Evolutionary conservation across 768 basidiomycete species (phyloP).

Genomic region (Leccinum incarnatum): DNA sequence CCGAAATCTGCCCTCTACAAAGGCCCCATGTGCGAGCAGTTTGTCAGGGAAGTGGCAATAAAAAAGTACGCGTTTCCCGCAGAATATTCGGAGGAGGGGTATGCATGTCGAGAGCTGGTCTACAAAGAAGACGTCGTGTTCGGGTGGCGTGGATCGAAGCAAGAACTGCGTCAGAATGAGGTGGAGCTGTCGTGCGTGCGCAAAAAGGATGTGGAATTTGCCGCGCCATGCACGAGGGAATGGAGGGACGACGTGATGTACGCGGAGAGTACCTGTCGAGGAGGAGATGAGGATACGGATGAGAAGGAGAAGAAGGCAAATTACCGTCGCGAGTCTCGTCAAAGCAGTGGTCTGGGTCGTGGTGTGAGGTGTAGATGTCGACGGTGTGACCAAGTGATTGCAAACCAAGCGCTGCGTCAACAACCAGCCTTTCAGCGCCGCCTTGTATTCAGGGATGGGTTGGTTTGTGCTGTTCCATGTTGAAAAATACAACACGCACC

Average conservation of each 20-base stretch:
- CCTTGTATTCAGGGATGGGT: background rate
- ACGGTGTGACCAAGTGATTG: conserved; percentile 82
- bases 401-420: conserved; percentile 74
- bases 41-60: conserved; percentile 99
- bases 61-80: conserved; percentile 82
- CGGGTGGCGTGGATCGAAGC: conserved; percentile 40
- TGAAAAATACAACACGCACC: conserved; percentile 42
- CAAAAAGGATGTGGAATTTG: conserved; percentile 85
- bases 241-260: conserved; percentile 69
- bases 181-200: conserved; percentile 86
- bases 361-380: conserved; percentile 90
- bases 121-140: conserved; percentile 86
- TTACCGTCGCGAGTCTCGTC: conserved; percentile 90
- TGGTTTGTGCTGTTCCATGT: background rate
- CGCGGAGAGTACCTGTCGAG: conserved; percentile 69
- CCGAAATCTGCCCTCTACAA: conserved; percentile 50
- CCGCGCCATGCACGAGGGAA: conserved; percentile 80
- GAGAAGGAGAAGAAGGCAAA: too few relatives aligned
- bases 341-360: conserved; percentile 85
- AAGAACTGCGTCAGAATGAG: conserved; percentile 56
- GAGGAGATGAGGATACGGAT: conserved; percentile 12
- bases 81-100: conserved; percentile 70
- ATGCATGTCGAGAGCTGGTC: conserved; percentile 94
- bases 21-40: conserved; percentile 69
- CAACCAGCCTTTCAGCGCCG: background rate